Evolutionary conservation across 805 yeast species (phyloP).

Genomic region (Starmerella kuoi): DNA sequence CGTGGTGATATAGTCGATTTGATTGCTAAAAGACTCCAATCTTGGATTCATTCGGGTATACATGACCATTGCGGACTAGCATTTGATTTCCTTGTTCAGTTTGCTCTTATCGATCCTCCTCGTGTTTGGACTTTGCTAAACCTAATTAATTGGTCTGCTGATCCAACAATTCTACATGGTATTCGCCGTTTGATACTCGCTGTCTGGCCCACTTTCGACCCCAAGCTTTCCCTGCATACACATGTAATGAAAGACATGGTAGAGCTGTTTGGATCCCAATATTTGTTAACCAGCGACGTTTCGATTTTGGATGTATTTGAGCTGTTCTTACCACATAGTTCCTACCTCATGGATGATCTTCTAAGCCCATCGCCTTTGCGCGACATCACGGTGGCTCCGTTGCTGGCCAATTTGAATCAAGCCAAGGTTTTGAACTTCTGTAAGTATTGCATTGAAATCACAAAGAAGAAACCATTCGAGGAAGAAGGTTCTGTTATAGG

Average conservation of each 20-base stretch:
- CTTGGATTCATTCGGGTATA: conserved; percentile 23
- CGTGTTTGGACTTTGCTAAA: conserved; percentile 71
- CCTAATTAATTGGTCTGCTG: conserved; percentile 7
- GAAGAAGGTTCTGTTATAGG: background rate
- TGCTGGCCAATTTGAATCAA: conserved; percentile 44
- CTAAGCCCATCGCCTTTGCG: conserved; percentile 24
- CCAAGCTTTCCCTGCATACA: conserved; percentile 2
- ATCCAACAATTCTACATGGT: conserved; percentile 5
- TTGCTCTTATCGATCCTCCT: conserved; percentile 41
- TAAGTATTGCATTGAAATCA: conserved; percentile 39
- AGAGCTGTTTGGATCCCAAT: conserved; percentile 8
- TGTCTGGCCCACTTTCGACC: conserved; percentile 13
- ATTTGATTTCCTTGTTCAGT: conserved; percentile 39
- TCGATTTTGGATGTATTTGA: conserved; percentile 19
- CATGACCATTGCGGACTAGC: conserved; percentile 8
- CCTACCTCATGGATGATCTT: conserved; percentile 26
- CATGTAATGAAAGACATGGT: conserved; percentile 5
- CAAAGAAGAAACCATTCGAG: background rate
- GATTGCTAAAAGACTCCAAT: conserved; percentile 54
- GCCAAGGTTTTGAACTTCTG: conserved; percentile 42
- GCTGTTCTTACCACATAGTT: conserved; percentile 28
- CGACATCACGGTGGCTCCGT: conserved; percentile 28
- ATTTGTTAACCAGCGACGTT: conserved; percentile 4
- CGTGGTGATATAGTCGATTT: conserved; percentile 52
- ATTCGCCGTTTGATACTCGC: conserved; percentile 4